Base-by-base conservation (phyloP, 2,329 filamentous ascomycete species). In the Arthrobotrys musiformis region DNA sequence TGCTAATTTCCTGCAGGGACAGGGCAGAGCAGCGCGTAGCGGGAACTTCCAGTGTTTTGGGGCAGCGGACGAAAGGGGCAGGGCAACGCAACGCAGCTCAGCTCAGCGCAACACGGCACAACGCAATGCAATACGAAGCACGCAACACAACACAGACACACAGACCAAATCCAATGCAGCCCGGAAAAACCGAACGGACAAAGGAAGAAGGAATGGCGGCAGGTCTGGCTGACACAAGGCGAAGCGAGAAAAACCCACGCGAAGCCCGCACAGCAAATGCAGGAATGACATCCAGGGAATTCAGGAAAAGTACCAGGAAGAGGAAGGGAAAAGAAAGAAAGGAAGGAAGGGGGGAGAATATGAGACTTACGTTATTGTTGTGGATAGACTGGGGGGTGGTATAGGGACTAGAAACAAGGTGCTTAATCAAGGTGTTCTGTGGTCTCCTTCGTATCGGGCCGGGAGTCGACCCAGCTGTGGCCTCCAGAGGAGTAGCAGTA, bases 191-290 rank as follows among this genome's bases (percentile, higher is more conserved):
- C 63, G 37, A 48, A 63, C 54, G 35, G 50, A 50, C 56, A 48
- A 52, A 52, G 37, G 33, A 40, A 58, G 30, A 9, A 33, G 9
- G 11, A 15, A n/a, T n/a, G n/a, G n/a, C n/a, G 50, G n/a, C 9
- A 11, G 5, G 17, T 24, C 52, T 64, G 54, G 35, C 26, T 68
- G 50, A 60, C 52, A 52, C 73, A 60, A 44, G 72, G 72, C 58
- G 66, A 77, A 77, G 73, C 73, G 66, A 70, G 66, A 70, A n/a
- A 22, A 63, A 33, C 22, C 19, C 73, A 58, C 73, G 73, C 58
- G 52, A 77, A 70, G 70, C 52, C 15, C 26, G 56, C 63, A 63
- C 22, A 33, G 48, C 48, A 13, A 37, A 35, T n/a, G 54, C 19
- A 26, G 19, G 28, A 22, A 28, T 7, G 52, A n/a, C n/a, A n/a